Evolutionary conservation across 2,329 filamentous ascomycete species (phyloP).

Genomic region (Nigrospora oryzae): DNA sequence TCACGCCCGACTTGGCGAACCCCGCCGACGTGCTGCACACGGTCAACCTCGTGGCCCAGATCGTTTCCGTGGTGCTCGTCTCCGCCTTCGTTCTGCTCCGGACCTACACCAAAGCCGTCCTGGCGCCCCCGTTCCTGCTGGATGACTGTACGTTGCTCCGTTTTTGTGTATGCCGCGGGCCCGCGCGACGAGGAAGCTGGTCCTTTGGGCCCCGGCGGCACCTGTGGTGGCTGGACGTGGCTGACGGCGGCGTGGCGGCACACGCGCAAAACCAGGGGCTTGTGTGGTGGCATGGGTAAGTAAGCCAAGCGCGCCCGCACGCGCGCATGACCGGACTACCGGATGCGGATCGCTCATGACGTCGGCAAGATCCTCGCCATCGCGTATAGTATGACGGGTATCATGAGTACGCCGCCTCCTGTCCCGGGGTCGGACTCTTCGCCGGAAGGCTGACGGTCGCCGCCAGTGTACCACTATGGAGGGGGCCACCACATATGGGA

Average conservation of each 20-base stretch:
- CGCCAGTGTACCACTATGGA: neutral
- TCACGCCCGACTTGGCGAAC: neutral
- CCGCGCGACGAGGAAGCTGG: no score
- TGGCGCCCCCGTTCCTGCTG: neutral
- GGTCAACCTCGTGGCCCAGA: neutral
- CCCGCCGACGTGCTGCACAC: neutral
- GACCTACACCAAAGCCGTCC: neutral
- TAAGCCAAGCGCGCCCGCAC: neutral
- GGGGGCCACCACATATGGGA: neutral
- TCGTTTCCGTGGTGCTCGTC: neutral
- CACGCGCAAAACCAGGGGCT: neutral
- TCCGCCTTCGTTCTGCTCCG: neutral
- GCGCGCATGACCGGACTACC: no score
- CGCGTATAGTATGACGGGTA: neutral
- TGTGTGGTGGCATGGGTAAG: neutral
- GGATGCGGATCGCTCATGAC: neutral
- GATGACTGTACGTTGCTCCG: slow-evolving; percentile 1
- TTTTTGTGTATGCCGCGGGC: no score
- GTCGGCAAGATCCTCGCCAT: neutral
- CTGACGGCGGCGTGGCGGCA: neutral
- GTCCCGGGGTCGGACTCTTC: neutral
- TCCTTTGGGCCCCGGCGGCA: no score
- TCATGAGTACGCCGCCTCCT: neutral
- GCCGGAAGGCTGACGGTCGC: neutral
- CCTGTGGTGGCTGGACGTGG: no score